These are phyloP conservation scores for Odonthalia washingtoniensis DNA, from an alignment of 31 red algal species.

Conservation along the genomic window DNA sequence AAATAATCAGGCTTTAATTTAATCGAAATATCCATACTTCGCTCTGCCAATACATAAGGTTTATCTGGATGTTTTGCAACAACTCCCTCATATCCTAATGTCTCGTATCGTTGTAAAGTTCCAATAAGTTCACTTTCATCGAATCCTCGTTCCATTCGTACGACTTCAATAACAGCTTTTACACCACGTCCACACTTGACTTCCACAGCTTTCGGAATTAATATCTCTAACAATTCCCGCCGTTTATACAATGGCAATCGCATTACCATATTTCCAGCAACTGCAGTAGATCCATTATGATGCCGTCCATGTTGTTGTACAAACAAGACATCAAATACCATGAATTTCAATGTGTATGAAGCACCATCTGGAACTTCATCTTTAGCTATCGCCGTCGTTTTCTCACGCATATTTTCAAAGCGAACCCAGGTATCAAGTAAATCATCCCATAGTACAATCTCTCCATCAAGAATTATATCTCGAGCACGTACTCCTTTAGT, in stretches of 20 bases:
- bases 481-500: slow-evolving; percentile 58
- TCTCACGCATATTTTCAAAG: slow-evolving; percentile 69
- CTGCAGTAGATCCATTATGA: slow-evolving; percentile 2
- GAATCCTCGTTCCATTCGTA: slow-evolving; percentile 64
- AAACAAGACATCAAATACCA: slow-evolving; percentile 86
- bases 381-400: slow-evolving; percentile 60
- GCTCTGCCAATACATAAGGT: slow-evolving; percentile 68
- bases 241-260: slow-evolving; percentile 60
- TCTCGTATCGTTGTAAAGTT: slow-evolving; percentile 72
- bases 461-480: slow-evolving; percentile 83
- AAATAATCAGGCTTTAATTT: slow-evolving; percentile 97
- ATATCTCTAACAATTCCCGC: slow-evolving; percentile 50
- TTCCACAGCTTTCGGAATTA: slow-evolving; percentile 37
- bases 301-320: slow-evolving; percentile 50
- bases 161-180: slow-evolving; percentile 50
- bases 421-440: slow-evolving; percentile 59
- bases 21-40: slow-evolving; percentile 66
- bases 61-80: slow-evolving; percentile 78
- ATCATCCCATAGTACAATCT: slow-evolving; percentile 89
- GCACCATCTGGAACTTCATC: slow-evolving; percentile 41
- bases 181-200: slow-evolving; percentile 37
- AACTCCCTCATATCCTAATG: slow-evolving; percentile 82
- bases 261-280: slow-evolving; percentile 69
- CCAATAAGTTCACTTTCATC: slow-evolving; percentile 60
- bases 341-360: slow-evolving; percentile 69